Conservation (phyloP, 2,329 filamentous ascomycete genomes). For the Intubia oerlemansii region DNA sequence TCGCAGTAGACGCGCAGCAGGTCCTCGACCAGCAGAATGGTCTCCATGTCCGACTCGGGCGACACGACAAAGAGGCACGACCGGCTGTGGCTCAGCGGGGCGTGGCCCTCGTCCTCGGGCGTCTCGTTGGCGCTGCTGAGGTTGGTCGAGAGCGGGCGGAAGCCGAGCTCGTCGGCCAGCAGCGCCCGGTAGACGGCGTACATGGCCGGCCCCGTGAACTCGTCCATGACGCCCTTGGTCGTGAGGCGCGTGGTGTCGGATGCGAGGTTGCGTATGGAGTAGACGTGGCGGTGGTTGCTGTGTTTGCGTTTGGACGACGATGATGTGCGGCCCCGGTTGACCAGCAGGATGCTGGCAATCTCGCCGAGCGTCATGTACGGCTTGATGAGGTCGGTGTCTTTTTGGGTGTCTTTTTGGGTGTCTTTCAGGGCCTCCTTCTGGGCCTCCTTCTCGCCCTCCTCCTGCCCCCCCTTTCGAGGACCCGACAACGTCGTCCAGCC, state of each 20-base stretch:
- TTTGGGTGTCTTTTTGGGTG: too few species aligned
- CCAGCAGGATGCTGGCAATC: slow-evolving; percentile 23
- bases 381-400: too few species aligned
- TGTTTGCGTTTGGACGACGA: not conserved
- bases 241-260: not conserved
- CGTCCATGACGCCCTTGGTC: slow-evolving; percentile 13
- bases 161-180: slow-evolving; percentile 35
- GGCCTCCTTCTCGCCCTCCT: not conserved
- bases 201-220: slow-evolving; percentile 26
- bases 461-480: too few species aligned
- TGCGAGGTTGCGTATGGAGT: slow-evolving; percentile 1
- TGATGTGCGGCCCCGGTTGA: slow-evolving; percentile 1
- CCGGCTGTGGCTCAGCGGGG: slow-evolving; percentile 17
- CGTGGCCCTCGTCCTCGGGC: not conserved
- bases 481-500: too few species aligned
- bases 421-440: too few species aligned
- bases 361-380: slow-evolving; percentile 25
- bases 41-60: slow-evolving; percentile 28
- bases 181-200: slow-evolving; percentile 53
- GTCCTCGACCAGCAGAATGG: slow-evolving; percentile 25
- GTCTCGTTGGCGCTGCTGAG: slow-evolving; percentile 15
- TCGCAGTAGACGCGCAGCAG: slow-evolving; percentile 33
- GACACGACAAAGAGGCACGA: slow-evolving; percentile 40
- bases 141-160: slow-evolving; percentile 22
- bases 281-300: not conserved